Percentiles rank a stretch among this genome's conserved stretches.
phyloP scores from a whole-genome alignment of 2,329 filamentous ascomycete genomes.

The Ceratocystis smalleyi region DNA sequence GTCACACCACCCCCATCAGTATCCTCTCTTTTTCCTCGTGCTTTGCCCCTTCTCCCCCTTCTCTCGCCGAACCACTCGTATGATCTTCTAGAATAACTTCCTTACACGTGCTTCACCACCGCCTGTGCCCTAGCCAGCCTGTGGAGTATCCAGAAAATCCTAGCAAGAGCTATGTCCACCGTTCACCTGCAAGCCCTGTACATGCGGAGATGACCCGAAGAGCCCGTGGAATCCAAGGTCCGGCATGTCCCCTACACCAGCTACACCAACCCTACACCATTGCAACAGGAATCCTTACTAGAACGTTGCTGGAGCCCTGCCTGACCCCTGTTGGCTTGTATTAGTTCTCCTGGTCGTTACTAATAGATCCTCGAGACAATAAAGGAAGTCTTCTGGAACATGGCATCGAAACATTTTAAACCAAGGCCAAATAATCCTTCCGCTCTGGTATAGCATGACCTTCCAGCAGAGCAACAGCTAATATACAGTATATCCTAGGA shows the following conservation, averaged over 20 bases:
- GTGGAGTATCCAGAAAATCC: slow-evolving; percentile 5
- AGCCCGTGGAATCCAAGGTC: not conserved
- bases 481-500: no score
- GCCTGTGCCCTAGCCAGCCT: not conserved
- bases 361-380: not conserved
- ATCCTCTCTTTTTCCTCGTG: not conserved
- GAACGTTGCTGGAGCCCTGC: no score
- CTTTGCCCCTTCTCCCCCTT: not conserved
- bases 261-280: not conserved
- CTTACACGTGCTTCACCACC: slow-evolving; percentile 4
- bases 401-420: slow-evolving; percentile 7
- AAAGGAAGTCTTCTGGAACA: slow-evolving; percentile 13
- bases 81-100: slow-evolving; percentile 5
- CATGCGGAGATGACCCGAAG: slow-evolving; percentile 5
- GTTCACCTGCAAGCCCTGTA: slow-evolving; percentile 1
- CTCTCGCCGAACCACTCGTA: not conserved
- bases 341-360: not conserved
- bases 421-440: not conserved
- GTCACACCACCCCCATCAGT: not conserved
- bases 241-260: slow-evolving; percentile 4
- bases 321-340: no score
- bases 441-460: not conserved
- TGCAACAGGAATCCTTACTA: not conserved
- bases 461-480: no score
- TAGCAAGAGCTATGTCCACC: slow-evolving; percentile 4